Evolutionary conservation across 768 basidiomycete genomes (phyloP).

Genomic region (Phallus indusiatus): DNA sequence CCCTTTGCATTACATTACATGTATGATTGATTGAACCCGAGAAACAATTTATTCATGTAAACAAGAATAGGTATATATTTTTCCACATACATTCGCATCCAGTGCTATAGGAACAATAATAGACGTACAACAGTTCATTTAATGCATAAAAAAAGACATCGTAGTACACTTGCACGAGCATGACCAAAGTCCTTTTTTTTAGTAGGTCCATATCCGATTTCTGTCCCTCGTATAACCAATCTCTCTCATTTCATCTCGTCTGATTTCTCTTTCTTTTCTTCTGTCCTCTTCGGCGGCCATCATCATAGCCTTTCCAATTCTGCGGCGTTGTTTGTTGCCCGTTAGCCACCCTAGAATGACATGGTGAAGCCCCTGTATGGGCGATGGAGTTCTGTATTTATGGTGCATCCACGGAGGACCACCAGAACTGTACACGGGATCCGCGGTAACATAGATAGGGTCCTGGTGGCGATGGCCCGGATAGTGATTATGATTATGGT

Average conservation of each 20-base stretch:
- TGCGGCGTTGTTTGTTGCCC: background rate
- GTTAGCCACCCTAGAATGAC: background rate
- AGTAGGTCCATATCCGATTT: no score
- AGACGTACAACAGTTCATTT: no score
- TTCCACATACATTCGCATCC: no score
- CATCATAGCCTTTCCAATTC: background rate
- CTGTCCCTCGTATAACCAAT: background rate
- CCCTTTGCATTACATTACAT: no score
- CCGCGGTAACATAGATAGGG: background rate
- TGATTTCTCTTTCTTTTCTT: background rate
- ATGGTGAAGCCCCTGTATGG: constrained; percentile 1
- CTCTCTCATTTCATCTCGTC: background rate
- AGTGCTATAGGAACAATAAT: no score
- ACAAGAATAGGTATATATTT: no score
- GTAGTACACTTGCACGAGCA: no score
- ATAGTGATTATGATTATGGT: background rate
- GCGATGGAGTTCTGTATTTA: background rate
- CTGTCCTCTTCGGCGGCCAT: constrained; percentile 1
- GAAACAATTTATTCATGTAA: no score
- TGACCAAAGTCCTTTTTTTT: no score
- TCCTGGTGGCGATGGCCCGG: no score
- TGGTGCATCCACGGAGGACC: constrained; percentile 3
- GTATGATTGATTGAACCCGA: no score
- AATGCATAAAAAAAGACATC: no score
- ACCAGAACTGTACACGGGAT: background rate